Evolutionary conservation across 2,329 filamentous ascomycete species (phyloP).

Genomic region (Monosporascus cannonballus): DNA sequence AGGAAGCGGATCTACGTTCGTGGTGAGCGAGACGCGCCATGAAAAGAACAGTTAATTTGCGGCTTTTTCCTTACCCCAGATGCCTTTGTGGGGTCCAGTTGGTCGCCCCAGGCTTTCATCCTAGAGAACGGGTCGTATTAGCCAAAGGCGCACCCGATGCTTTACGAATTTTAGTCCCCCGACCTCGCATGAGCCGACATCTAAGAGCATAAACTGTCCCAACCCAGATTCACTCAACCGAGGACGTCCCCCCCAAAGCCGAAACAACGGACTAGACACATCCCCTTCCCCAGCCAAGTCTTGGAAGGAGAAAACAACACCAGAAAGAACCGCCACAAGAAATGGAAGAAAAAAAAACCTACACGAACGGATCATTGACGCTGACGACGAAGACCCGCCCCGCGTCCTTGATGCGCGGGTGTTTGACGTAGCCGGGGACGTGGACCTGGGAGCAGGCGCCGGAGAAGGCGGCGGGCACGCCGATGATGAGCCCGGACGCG

Average conservation of each 20-base stretch:
- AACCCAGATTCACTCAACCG: neutral
- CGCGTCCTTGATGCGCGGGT: constrained; percentile 69
- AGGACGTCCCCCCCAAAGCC: neutral
- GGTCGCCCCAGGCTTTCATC: constrained; percentile 82
- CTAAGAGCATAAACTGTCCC: neutral
- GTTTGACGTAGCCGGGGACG: constrained; percentile 80
- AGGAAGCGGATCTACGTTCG: constrained; percentile 74
- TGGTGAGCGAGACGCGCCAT: neutral
- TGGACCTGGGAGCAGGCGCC: constrained; percentile 57
- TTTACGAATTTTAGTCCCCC: too few species aligned
- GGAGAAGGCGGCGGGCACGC: constrained; percentile 74
- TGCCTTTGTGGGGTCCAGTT: constrained; percentile 67
- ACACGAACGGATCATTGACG: constrained; percentile 95
- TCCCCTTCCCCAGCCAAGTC: too few species aligned
- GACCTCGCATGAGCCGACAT: too few species aligned
- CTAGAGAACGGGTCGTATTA: constrained; percentile 34
- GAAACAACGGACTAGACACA: too few species aligned
- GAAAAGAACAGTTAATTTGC: neutral
- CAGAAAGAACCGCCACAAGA: neutral
- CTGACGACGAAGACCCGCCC: constrained; percentile 84
- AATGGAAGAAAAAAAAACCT: constrained; percentile 30
- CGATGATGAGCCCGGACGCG: constrained; percentile 69
- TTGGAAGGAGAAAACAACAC: too few species aligned
- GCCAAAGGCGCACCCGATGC: too few species aligned
- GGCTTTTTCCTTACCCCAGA: constrained; percentile 59